These are phyloP conservation scores for Pseudozyma sp. DNA, from an alignment of 1,284 basidiomycete species.

Conservation along the genomic window DNA sequence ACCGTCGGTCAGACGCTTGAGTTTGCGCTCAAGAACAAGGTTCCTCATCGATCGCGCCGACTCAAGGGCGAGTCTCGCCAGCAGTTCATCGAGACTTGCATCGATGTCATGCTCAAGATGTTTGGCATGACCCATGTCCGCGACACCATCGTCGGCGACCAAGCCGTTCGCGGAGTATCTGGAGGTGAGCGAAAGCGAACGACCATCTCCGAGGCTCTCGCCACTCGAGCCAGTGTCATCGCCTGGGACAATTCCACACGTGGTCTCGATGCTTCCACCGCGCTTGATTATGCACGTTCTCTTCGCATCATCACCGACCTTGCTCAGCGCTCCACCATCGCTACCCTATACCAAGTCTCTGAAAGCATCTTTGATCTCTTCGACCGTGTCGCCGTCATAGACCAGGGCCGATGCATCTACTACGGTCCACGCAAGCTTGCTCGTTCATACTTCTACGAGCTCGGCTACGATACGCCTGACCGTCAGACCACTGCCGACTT, in stretches of 20 bases:
- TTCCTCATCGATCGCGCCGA: slow-evolving; percentile 38
- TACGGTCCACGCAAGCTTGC: slow-evolving; percentile 58
- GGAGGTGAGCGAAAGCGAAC: slow-evolving; percentile 61
- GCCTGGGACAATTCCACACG: slow-evolving; percentile 61
- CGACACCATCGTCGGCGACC: slow-evolving; percentile 61
- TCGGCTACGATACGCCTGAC: slow-evolving; percentile 56
- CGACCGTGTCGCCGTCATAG: slow-evolving; percentile 57
- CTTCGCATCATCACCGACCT: slow-evolving; percentile 59
- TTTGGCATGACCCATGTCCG: slow-evolving; percentile 64
- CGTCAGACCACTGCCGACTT: slow-evolving; percentile 70
- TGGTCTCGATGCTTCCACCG: slow-evolving; percentile 60
- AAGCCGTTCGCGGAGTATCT: slow-evolving; percentile 57
- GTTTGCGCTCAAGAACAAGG: slow-evolving; percentile 59
- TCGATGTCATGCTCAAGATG: slow-evolving; percentile 60
- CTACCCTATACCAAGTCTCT: slow-evolving; percentile 60
- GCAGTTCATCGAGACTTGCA: slow-evolving; percentile 53
- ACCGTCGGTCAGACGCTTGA: slow-evolving; percentile 59
- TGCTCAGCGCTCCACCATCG: slow-evolving; percentile 58
- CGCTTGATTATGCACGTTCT: slow-evolving; percentile 58
- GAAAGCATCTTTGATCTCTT: slow-evolving; percentile 60
- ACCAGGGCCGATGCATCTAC: slow-evolving; percentile 70
- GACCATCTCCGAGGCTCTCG: slow-evolving; percentile 58
- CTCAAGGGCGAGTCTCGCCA: slow-evolving; percentile 37
- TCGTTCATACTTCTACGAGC: slow-evolving; percentile 53
- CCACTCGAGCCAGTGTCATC: slow-evolving; percentile 46